phyloP scores from a whole-genome alignment of 1,284 basidiomycete species.

The Ceratobasidium sp. region DNA sequence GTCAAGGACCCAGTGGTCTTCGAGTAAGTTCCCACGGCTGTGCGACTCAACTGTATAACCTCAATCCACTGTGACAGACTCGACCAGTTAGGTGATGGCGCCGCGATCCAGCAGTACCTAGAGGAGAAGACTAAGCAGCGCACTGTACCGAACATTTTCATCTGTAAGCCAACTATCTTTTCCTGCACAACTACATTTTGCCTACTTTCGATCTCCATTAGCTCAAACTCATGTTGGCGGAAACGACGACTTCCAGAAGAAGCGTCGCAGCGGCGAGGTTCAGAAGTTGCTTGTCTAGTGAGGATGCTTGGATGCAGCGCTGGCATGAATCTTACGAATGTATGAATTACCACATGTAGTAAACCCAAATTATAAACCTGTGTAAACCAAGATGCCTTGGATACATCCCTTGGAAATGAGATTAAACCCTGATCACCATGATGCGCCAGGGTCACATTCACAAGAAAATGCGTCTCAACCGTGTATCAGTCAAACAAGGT shows the following conservation, averaged over 20 bases:
- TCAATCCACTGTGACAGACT: conserved; percentile 53
- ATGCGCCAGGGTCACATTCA: neutral
- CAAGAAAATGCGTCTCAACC: neutral
- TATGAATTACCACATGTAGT: neutral
- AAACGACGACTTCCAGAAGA: conserved; percentile 58
- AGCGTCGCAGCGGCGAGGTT: conserved; percentile 56
- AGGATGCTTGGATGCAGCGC: neutral
- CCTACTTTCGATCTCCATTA: conserved; percentile 50
- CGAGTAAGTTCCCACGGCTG: conserved; percentile 64
- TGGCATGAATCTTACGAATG: neutral
- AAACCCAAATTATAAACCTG: conserved; percentile 23
- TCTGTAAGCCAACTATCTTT: conserved; percentile 61
- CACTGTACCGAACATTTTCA: conserved; percentile 75
- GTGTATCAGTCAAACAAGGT: neutral
- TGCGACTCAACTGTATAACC: conserved; percentile 51
- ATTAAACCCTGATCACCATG: conserved; percentile 14
- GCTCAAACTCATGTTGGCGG: conserved; percentile 70
- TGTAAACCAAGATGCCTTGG: neutral
- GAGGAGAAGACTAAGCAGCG: conserved; percentile 67
- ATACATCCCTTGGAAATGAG: neutral
- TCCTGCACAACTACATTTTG: neutral
- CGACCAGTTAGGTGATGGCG: conserved; percentile 64
- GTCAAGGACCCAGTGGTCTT: conserved; percentile 63
- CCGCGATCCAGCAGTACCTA: conserved; percentile 70
- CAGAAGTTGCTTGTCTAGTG: conserved; percentile 52